Conservation (phyloP, 2,329 filamentous ascomycete species). For the Sarocladium strictum region DNA sequence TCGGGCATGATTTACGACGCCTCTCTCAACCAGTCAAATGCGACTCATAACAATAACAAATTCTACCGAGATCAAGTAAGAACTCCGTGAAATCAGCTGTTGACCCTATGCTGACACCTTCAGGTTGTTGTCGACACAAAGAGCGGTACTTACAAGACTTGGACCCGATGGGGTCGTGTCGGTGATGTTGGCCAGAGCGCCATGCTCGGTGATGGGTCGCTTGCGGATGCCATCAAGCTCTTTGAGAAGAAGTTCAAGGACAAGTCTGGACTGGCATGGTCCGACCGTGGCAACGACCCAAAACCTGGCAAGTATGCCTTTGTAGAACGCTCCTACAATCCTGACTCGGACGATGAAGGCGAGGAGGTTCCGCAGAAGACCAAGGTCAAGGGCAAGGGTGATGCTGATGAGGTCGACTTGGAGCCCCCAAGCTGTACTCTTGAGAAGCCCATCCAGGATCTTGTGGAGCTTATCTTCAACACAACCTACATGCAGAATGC, state of each 20-base stretch:
- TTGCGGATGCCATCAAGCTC: conserved; percentile 38
- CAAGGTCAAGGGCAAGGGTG: conserved; percentile 28
- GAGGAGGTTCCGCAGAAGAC: conserved; percentile 18
- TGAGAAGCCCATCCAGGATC: conserved; percentile 51
- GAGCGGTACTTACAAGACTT: conserved; percentile 46
- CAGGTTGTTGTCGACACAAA: conserved; percentile 37
- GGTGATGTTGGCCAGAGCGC: conserved; percentile 50
- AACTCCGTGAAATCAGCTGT: neutral
- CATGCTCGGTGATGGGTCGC: conserved; percentile 32
- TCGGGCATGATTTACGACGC: conserved; percentile 68
- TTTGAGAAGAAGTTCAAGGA: conserved; percentile 59
- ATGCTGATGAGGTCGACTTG: conserved; percentile 26
- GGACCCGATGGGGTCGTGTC: conserved; percentile 80
- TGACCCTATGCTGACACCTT: neutral
- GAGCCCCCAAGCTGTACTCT: conserved; percentile 50
- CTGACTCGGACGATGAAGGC: conserved; percentile 52
- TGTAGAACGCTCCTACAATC: conserved; percentile 70
- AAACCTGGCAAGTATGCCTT: conserved; percentile 71
- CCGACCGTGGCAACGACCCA: conserved; percentile 45
- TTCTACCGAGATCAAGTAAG: conserved; percentile 69
- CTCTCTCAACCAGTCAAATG: conserved; percentile 71
- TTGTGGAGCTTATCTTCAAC: conserved; percentile 84
- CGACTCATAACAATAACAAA: conserved; percentile 71
- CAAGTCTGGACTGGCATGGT: conserved; percentile 55
- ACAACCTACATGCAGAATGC: conserved; percentile 61